Conservation (phyloP, 2,329 filamentous ascomycete genomes). For the Cercospora zeae-maydis region DNA sequence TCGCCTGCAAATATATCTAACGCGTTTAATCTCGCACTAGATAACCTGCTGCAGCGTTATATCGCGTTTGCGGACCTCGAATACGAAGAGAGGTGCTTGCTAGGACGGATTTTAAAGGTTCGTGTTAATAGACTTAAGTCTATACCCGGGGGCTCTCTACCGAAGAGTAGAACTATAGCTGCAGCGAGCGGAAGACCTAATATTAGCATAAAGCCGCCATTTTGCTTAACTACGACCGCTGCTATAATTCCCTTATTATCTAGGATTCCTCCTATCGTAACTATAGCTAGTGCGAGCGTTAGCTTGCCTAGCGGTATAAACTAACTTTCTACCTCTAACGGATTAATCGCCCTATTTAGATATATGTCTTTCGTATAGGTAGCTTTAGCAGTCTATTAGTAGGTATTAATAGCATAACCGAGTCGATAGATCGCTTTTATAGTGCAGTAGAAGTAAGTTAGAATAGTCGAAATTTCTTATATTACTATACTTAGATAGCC, state of each 20-base stretch:
- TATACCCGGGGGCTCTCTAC: background rate
- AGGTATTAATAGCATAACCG: background rate
- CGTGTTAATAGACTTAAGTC: background rate
- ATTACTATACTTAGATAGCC: background rate
- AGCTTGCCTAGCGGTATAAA: background rate
- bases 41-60: background rate
- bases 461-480: background rate
- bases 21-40: background rate
- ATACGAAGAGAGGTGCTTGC: background rate
- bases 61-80: background rate
- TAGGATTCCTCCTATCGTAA: background rate
- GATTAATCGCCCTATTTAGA: background rate
- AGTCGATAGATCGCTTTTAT: background rate
- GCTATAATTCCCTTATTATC: background rate
- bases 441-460: background rate
- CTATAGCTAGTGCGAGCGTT: background rate
- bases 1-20: background rate
- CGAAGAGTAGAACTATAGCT: background rate
- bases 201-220: background rate
- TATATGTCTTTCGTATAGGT: background rate
- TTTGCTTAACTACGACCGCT: background rate
- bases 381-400: background rate
- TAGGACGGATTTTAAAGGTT: background rate
- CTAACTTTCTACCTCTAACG: background rate
- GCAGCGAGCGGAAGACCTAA: background rate